Conservation (phyloP, 129 eudicot genomes). For the Scalesia atractyloides region DNA sequence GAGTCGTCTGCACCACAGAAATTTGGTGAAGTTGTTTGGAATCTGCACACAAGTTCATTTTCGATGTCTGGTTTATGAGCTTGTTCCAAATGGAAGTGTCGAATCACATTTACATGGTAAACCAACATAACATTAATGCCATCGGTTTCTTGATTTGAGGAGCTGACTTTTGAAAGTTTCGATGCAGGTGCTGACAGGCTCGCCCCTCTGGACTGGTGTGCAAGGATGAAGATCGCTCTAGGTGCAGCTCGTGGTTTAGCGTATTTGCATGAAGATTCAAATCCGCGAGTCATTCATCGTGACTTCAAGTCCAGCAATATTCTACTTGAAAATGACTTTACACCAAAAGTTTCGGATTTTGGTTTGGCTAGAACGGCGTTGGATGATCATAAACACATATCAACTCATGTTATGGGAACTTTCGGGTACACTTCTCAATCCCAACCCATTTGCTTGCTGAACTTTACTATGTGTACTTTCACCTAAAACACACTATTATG, state of each 20-base stretch:
- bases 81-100: slow-evolving; percentile 95
- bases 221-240: slow-evolving; percentile 86
- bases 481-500: background rate
- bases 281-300: slow-evolving; percentile 95
- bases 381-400: slow-evolving; percentile 75
- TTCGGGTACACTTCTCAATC: slow-evolving; percentile 62
- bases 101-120: slow-evolving; percentile 97
- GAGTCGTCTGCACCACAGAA: slow-evolving; percentile 86
- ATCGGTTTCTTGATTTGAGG: background rate
- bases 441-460: background rate
- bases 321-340: slow-evolving; percentile 83
- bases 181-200: slow-evolving; percentile 61
- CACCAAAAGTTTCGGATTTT: slow-evolving; percentile 96
- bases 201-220: slow-evolving; percentile 75
- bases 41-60: slow-evolving; percentile 73
- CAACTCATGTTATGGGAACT: slow-evolving; percentile 98
- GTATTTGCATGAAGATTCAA: slow-evolving; percentile 95
- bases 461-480: background rate
- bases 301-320: slow-evolving; percentile 98
- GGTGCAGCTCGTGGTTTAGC: slow-evolving; percentile 98
- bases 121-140: background rate
- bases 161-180: slow-evolving; percentile 4
- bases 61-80: slow-evolving; percentile 83
- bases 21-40: slow-evolving; percentile 90
- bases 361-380: slow-evolving; percentile 90